These are phyloP conservation scores for Iris pallida DNA, from an alignment of 116 monocot genomes.

Conservation along the genomic window DNA sequence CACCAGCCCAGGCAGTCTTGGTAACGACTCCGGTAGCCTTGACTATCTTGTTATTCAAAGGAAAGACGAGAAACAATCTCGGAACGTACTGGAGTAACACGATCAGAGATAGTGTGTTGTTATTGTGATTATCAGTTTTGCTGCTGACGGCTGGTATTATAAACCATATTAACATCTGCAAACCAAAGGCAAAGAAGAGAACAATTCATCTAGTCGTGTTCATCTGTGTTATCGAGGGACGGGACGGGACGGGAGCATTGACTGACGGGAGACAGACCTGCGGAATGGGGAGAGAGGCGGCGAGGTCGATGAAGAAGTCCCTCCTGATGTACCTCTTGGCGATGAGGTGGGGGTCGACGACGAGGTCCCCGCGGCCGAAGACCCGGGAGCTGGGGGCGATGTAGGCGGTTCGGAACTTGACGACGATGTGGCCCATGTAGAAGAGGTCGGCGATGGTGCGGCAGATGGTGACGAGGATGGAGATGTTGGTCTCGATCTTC, in stretches of 20 bases:
- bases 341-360: slow-evolving; percentile 64
- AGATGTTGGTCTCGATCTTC: slow-evolving; percentile 43
- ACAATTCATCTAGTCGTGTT: background rate
- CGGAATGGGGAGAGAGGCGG: slow-evolving; percentile 79
- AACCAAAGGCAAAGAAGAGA: slow-evolving; percentile 3
- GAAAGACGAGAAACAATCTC: slow-evolving; percentile 67
- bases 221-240: too few species aligned
- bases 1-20: slow-evolving; percentile 80
- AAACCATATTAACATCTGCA: slow-evolving; percentile 82
- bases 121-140: slow-evolving; percentile 51
- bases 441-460: slow-evolving; percentile 79
- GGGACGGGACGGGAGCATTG: too few species aligned
- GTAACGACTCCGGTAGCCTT: slow-evolving; percentile 78
- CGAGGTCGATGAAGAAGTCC: slow-evolving; percentile 70
- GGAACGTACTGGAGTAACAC: slow-evolving; percentile 87
- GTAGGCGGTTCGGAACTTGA: slow-evolving; percentile 89
- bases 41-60: slow-evolving; percentile 67
- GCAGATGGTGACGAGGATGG: slow-evolving; percentile 50
- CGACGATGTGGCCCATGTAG: slow-evolving; percentile 65
- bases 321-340: slow-evolving; percentile 55
- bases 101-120: slow-evolving; percentile 70
- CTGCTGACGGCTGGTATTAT: slow-evolving; percentile 69
- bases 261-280: too few species aligned
- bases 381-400: slow-evolving; percentile 90
- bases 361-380: slow-evolving; percentile 88